Evolutionary conservation across 371 early-diverging fungal species (phyloP).

Genomic region (Phascolomyces articulosus): DNA sequence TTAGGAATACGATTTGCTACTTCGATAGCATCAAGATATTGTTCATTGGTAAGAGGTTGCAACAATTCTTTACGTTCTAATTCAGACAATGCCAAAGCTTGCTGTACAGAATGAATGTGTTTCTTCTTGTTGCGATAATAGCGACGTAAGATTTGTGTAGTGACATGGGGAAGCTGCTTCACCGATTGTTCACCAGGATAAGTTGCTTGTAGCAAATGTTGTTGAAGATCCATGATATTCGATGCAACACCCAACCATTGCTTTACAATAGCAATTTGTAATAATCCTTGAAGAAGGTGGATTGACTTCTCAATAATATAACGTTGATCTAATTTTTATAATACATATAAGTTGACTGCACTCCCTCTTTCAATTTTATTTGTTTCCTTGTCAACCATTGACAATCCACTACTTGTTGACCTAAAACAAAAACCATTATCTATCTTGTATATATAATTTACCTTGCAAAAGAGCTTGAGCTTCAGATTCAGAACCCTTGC

Average conservation of each 20-base stretch:
- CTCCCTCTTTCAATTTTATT: too few relatives aligned
- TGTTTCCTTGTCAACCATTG: too few relatives aligned
- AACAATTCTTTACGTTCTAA: slow-evolving; percentile 64
- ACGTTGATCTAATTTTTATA: slow-evolving; percentile 58
- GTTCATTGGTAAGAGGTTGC: slow-evolving; percentile 53
- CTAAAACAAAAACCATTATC: too few relatives aligned
- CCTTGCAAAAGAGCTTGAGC: slow-evolving; percentile 16
- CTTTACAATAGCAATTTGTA: slow-evolving; percentile 87
- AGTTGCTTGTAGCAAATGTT: slow-evolving; percentile 82
- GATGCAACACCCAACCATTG: slow-evolving; percentile 74
- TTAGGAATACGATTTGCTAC: slow-evolving; percentile 81
- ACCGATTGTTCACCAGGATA: slow-evolving; percentile 75
- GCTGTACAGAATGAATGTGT: slow-evolving; percentile 53
- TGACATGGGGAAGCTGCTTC: slow-evolving; percentile 83
- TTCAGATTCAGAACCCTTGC: slow-evolving; percentile 17
- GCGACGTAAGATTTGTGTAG: slow-evolving; percentile 42
- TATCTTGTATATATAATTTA: neutral
- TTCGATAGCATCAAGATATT: slow-evolving; percentile 70
- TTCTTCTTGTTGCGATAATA: slow-evolving; percentile 33
- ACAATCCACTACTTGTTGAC: too few relatives aligned
- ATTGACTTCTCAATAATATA: slow-evolving; percentile 73
- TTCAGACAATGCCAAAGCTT: slow-evolving; percentile 69
- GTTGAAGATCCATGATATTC: slow-evolving; percentile 74
- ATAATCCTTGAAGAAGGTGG: slow-evolving; percentile 79
- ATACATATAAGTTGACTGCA: neutral